Conservation (phyloP, 2,329 filamentous ascomycete genomes). For the Calonectria henricotiae region DNA sequence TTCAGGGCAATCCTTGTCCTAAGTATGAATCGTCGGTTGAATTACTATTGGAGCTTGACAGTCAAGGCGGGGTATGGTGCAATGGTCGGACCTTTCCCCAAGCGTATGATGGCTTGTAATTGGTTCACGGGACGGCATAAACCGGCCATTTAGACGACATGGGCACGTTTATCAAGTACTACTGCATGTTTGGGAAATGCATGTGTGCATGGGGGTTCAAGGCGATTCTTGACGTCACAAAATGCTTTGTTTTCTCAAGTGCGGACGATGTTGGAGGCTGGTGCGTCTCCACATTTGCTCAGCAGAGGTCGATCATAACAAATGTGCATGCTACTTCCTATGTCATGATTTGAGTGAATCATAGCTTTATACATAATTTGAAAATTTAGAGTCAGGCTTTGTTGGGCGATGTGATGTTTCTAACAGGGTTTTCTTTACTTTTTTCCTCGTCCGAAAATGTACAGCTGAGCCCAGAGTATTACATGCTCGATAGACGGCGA, state of each 20-base stretch:
- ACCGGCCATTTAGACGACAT: not conserved
- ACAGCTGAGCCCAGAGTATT: not conserved
- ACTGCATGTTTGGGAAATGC: not conserved
- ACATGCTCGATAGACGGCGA: not conserved
- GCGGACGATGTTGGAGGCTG: not conserved
- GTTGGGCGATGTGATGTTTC: not conserved
- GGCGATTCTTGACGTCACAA: slow-evolving; percentile 14
- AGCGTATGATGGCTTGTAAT: not conserved
- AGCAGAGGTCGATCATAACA: not conserved
- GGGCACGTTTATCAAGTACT: slow-evolving; percentile 7
- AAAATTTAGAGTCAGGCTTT: not conserved
- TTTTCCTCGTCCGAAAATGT: not conserved
- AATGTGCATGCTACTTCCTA: not conserved
- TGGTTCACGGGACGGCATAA: slow-evolving; percentile 3
- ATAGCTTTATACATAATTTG: slow-evolving; percentile 9
- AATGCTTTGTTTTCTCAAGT: not conserved
- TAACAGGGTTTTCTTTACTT: not conserved
- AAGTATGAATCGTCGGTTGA: slow-evolving; percentile 1
- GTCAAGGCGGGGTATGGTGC: slow-evolving; percentile 5
- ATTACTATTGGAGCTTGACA: slow-evolving; percentile 3
- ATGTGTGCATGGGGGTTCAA: not conserved
- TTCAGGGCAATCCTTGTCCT: slow-evolving; percentile 22
- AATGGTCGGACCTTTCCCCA: slow-evolving; percentile 19
- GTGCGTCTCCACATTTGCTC: not conserved
- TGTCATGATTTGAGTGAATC: not conserved